Evolutionary conservation across 163 green algal genomes (phyloP).

Genomic region (Scenedesmus sp.): DNA sequence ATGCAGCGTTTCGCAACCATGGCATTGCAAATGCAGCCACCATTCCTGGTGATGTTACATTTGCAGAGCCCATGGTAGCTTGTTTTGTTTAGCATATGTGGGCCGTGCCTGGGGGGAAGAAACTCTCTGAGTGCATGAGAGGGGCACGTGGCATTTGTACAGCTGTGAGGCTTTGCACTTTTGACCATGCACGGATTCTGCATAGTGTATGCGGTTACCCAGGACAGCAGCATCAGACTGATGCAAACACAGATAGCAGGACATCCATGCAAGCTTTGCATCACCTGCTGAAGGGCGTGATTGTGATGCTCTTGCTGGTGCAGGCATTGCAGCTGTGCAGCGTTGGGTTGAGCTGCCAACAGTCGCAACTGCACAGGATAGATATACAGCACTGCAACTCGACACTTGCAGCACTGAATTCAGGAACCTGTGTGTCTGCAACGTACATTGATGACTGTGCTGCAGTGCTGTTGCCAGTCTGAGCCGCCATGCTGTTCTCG

Average conservation of each 20-base stretch:
- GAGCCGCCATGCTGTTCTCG: background rate
- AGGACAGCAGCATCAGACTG: background rate
- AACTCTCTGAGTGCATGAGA: background rate
- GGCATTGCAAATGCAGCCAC: background rate
- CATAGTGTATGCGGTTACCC: background rate
- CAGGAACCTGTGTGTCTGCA: background rate
- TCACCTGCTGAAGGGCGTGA: background rate
- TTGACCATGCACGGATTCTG: background rate
- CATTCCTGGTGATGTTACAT: background rate
- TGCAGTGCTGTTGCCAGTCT: background rate
- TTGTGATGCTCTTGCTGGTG: background rate
- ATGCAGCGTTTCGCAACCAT: background rate
- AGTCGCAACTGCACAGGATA: background rate
- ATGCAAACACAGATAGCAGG: background rate
- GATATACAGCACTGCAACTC: background rate
- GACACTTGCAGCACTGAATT: background rate
- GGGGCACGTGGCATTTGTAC: background rate
- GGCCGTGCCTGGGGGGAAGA: background rate
- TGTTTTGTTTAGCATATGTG: background rate
- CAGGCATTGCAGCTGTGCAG: background rate
- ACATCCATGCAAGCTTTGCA: background rate
- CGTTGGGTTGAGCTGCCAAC: background rate
- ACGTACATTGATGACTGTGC: background rate
- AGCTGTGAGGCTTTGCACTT: background rate
- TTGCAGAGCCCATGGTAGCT: background rate